Conservation (phyloP, 2,329 filamentous ascomycete species). For the Penicillium glabrum region DNA sequence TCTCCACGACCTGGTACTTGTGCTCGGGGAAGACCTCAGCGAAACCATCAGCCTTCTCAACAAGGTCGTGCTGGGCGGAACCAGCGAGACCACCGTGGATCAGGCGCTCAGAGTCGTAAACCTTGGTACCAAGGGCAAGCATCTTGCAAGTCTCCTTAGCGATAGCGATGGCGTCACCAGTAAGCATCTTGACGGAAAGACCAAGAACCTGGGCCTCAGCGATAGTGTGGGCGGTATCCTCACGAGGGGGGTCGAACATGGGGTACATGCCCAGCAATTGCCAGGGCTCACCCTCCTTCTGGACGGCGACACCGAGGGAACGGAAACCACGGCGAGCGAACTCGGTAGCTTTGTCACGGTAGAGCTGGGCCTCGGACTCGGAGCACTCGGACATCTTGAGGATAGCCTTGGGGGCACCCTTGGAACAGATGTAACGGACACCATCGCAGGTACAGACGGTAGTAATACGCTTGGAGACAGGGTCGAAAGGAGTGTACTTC, state of each 20-base stretch:
- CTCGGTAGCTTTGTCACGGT: slow-evolving; percentile 71
- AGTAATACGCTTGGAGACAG: slow-evolving; percentile 77
- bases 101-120: slow-evolving; percentile 77
- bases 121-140: slow-evolving; percentile 75
- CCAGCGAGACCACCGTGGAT: slow-evolving; percentile 74
- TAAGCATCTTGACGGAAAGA: slow-evolving; percentile 79
- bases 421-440: slow-evolving; percentile 70
- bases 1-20: slow-evolving; percentile 75
- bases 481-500: slow-evolving; percentile 72
- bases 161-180: slow-evolving; percentile 76
- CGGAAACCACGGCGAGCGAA: slow-evolving; percentile 79
- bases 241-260: slow-evolving; percentile 78
- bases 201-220: slow-evolving; percentile 73
- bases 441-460: slow-evolving; percentile 67
- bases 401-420: slow-evolving; percentile 76
- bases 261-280: slow-evolving; percentile 73
- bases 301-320: slow-evolving; percentile 74
- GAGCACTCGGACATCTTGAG: slow-evolving; percentile 68
- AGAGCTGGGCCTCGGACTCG: slow-evolving; percentile 63
- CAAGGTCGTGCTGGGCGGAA: slow-evolving; percentile 72
- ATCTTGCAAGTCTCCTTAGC: slow-evolving; percentile 82
- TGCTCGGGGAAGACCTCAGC: slow-evolving; percentile 74
- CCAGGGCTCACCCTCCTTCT: slow-evolving; percentile 74
- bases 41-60: slow-evolving; percentile 72
- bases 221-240: slow-evolving; percentile 74